Percentiles rank a stretch among this genome's conserved stretches.
phyloP scores from a whole-genome alignment of 164 flowering plant species.

The Tetrastigma voinierianum region DNA sequence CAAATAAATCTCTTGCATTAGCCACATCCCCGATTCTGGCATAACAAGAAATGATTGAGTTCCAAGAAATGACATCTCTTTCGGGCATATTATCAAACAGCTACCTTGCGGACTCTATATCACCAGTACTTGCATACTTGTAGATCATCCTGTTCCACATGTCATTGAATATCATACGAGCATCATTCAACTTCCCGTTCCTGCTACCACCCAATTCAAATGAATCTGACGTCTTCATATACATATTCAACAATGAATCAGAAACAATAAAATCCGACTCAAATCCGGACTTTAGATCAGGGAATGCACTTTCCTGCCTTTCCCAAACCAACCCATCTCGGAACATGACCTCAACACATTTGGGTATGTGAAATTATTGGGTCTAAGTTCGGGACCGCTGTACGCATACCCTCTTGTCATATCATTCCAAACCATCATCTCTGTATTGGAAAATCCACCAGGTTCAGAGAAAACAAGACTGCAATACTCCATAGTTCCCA shows the following conservation, averaged over 20 bases:
- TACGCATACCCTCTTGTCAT: slow-evolving; percentile 47
- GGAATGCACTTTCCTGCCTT: slow-evolving; percentile 37
- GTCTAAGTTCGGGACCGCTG: slow-evolving; percentile 40
- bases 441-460: slow-evolving; percentile 15
- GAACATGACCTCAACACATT: slow-evolving; percentile 36
- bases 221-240: slow-evolving; percentile 17
- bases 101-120: slow-evolving; percentile 18
- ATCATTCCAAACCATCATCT: slow-evolving; percentile 35
- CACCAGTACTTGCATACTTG: slow-evolving; percentile 13
- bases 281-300: slow-evolving; percentile 39
- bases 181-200: slow-evolving; percentile 14
- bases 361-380: slow-evolving; percentile 47
- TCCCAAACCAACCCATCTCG: slow-evolving; percentile 22
- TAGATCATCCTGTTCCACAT: slow-evolving; percentile 39
- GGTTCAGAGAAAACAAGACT: slow-evolving; percentile 26
- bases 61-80: too few relatives aligned
- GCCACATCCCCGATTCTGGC: too few relatives aligned
- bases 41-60: too few relatives aligned
- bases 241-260: slow-evolving; percentile 31
- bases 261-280: slow-evolving; percentile 19
- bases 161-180: slow-evolving; percentile 30
- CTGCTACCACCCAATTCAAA: neutral
- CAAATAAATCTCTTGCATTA: slow-evolving; percentile 30
- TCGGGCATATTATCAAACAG: too few relatives aligned
- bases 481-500: slow-evolving; percentile 41